Base-by-base conservation (phyloP, 148 eudicot species). In the Agrostemma githago region DNA sequence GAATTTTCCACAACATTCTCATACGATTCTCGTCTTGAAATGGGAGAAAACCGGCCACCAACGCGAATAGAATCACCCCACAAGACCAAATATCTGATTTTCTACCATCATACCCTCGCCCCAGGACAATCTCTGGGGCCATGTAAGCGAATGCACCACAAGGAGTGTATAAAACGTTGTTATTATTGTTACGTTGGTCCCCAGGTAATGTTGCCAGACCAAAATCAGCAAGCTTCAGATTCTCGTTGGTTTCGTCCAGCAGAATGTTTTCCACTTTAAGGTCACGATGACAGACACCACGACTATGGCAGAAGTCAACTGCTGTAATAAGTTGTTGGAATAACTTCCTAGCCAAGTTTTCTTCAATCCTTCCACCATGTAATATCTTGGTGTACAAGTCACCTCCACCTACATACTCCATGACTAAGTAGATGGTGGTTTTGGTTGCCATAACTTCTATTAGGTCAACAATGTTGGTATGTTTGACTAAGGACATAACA, bases 391-490 rank as follows among this genome's bases (percentile, higher is more conserved):
- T 72, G 65, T 83, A 86, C 42, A 89, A 84, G 54, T 86, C 90
- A 54, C 92, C 90, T 2, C 92, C 90, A 62, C 75, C 79, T 6
- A 84, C 87, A 63, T 82, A 83, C 69, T 88, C 90, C 87, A 89
- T 75, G 21, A 87, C 82, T 34, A 85, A 70, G 70, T 72, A 87
- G 8, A 89, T 82, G 63, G 73, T 82, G 11, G 78, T 15, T 67
- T 81, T 84, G 5, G 91, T 86, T 2, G 94, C 94, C 91, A 89
- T 84, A 6, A 89, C 91, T 72, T 89, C 94, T 26, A 83, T 84
- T 48, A 89, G 84, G 68, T 85, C 86, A 4, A 87, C 84, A 12
- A 89, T 74, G 74, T 87, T 82, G 0, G 91, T 86, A 59, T 89
- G 91, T 14, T 85, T 83, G 2, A 86, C 84, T 0, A 81, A 72